Base-by-base conservation (phyloP, 495 filamentous ascomycete species). In the Aspergillus asperescens region DNA sequence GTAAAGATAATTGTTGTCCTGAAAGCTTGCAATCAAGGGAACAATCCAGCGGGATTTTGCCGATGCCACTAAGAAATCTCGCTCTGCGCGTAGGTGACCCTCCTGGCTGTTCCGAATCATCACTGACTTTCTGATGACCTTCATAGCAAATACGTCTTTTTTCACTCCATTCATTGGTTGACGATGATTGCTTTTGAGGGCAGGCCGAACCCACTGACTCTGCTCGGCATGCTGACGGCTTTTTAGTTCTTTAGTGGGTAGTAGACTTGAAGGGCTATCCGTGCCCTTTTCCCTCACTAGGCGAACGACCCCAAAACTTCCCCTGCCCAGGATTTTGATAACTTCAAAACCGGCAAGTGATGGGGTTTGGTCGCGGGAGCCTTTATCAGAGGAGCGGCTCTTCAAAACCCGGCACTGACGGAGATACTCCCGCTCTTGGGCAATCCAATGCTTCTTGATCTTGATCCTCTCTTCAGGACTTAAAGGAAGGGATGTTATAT, bases 51-150 rank as follows among this genome's bases (percentile, higher is more conserved):
- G 77, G 7, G 86, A 93, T 18, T 80, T 83, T 61, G 89, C 88
- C 6, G 89, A 89, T 10, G 85, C 82, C 34, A 95, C 88, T 2
- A 97, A 74, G 55, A 95, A 94, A 60, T 97, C 92, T 53, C 91
- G 78, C 64, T 97, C 92, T 0, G 90, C 92, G 44, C 89, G 81
- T 16, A 97, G 70, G 66, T 97, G 92, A 8, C 87, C 90, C 71
- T 97, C 92, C 68, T 97, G 92, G 57, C 85, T 84, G 46, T 88
- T 89, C 2, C 82, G 82, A 15, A 97, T 77, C 89, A 95, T 96
- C 15, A 87, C 83, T 2, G 86, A 85, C 67, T 97, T 97, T 29
- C 85, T 85, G 52, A 97, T 96, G 15, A 93, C 87, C 65, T 97
- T 97, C 90, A 97, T 95, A 7, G 92, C 92, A 65, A 86, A 96